Conservation (phyloP, 805 yeast species). For the Metschnikowia lochheadii region DNA sequence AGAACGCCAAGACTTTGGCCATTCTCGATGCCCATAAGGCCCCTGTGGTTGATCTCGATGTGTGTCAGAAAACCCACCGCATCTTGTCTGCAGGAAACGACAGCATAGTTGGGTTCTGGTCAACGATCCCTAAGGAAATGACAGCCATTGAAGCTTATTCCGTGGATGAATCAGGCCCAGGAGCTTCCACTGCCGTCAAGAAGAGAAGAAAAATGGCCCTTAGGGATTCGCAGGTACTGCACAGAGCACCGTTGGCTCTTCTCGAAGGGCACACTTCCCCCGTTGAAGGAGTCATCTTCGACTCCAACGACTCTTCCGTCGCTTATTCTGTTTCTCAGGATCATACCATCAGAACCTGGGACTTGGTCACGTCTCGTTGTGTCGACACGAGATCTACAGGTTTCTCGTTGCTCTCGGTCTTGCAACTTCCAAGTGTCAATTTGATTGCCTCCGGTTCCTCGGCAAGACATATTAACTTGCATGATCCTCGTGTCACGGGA, state of each 20-base stretch:
- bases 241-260: slow-evolving; percentile 76
- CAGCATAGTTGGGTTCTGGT: slow-evolving; percentile 79
- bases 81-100: slow-evolving; percentile 86
- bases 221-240: slow-evolving; percentile 68
- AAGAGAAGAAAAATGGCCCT: slow-evolving; percentile 83
- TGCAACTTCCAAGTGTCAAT: slow-evolving; percentile 61
- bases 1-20: slow-evolving; percentile 74
- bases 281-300: slow-evolving; percentile 81
- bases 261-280: slow-evolving; percentile 83
- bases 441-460: slow-evolving; percentile 91
- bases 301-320: slow-evolving; percentile 66
- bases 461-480: slow-evolving; percentile 93
- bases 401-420: slow-evolving; percentile 73
- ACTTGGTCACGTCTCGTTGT: slow-evolving; percentile 77
- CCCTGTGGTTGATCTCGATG: slow-evolving; percentile 74
- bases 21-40: slow-evolving; percentile 87
- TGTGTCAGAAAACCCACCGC: slow-evolving; percentile 48
- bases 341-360: slow-evolving; percentile 96
- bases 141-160: slow-evolving; percentile 34
- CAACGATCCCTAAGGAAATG: slow-evolving; percentile 82
- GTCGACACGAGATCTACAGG: slow-evolving; percentile 87
- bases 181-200: slow-evolving; percentile 70
- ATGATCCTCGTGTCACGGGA: slow-evolving; percentile 78
- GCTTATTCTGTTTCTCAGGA: slow-evolving; percentile 95
- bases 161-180: slow-evolving; percentile 16